Conservation (phyloP, 441 rosid genomes). For the Erodium chrysanthum region DNA sequence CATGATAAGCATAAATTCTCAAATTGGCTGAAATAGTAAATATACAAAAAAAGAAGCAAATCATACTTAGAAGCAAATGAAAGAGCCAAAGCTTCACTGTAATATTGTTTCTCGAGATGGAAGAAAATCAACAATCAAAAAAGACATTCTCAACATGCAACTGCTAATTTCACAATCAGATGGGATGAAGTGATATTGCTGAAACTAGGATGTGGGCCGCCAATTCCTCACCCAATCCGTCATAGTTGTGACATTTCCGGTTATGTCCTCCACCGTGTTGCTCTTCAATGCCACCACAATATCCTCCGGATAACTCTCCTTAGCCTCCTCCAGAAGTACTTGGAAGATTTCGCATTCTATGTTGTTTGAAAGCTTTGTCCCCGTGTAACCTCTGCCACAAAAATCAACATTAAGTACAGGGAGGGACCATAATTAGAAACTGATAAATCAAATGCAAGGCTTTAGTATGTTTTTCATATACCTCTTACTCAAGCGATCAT, state of each 20-base stretch:
- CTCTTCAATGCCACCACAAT: conserved; percentile 53
- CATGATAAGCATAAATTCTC: too few relatives aligned
- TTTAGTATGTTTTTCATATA: conserved; percentile 15
- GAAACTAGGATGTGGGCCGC: conserved; percentile 29
- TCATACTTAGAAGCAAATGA: too few relatives aligned
- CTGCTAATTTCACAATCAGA: too few relatives aligned
- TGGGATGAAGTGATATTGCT: too few relatives aligned
- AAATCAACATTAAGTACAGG: conserved; percentile 2
- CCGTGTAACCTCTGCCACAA: conserved; percentile 56
- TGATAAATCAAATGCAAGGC: background rate
- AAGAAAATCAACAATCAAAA: too few relatives aligned
- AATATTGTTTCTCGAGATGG: too few relatives aligned
- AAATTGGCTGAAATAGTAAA: too few relatives aligned
- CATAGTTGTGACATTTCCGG: conserved; percentile 43
- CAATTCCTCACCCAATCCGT: conserved; percentile 57
- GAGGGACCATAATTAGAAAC: background rate
- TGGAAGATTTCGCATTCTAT: conserved; percentile 76
- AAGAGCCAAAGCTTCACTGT: too few relatives aligned
- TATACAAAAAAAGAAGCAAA: too few relatives aligned
- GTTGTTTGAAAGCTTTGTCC: conserved; percentile 69
- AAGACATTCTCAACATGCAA: too few relatives aligned
- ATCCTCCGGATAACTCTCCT: conserved; percentile 55
- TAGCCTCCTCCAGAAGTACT: conserved; percentile 79
- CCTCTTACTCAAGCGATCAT: conserved; percentile 76
- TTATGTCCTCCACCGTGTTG: conserved; percentile 55